Evolutionary conservation across 2,329 filamentous ascomycete genomes (phyloP).

Genomic region (Phialemoniopsis sp.): DNA sequence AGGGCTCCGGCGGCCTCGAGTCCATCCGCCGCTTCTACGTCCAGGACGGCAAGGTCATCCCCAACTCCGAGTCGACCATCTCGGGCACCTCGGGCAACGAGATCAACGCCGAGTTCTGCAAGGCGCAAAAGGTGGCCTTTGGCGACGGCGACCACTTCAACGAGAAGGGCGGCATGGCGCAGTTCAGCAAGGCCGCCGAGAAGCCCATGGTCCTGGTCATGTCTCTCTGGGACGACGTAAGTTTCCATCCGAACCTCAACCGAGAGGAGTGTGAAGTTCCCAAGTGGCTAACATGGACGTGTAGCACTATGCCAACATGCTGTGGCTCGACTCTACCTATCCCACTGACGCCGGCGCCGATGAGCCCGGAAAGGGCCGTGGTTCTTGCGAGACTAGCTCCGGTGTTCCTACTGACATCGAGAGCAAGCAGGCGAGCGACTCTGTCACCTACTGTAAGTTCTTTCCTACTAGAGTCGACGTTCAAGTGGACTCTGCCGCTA

Average conservation of each 20-base stretch:
- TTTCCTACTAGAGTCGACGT: background rate
- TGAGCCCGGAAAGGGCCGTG: conserved; percentile 37
- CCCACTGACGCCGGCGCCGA: conserved; percentile 24
- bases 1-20: conserved; percentile 37
- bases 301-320: conserved; percentile 37
- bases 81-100: conserved; percentile 20
- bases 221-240: conserved; percentile 53
- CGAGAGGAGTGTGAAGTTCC: too few species aligned
- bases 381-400: conserved; percentile 36
- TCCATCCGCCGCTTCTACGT: conserved; percentile 60
- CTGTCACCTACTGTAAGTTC: conserved; percentile 29
- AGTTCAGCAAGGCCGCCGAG: conserved; percentile 46
- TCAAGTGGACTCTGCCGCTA: background rate
- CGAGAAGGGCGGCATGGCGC: conserved; percentile 46
- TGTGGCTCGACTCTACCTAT: conserved; percentile 59
- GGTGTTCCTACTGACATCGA: conserved; percentile 40
- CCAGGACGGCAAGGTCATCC: conserved; percentile 51
- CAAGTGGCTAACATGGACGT: too few species aligned
- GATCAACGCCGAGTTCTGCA: conserved; percentile 52
- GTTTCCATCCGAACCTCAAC: too few species aligned
- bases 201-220: conserved; percentile 60
- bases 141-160: conserved; percentile 46
- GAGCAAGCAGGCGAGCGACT: conserved; percentile 18
- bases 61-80: conserved; percentile 35
- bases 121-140: conserved; percentile 47